Evolutionary conservation across 192 early-diverging fungal genomes (phyloP).

Genomic region (Podila verticillata): DNA sequence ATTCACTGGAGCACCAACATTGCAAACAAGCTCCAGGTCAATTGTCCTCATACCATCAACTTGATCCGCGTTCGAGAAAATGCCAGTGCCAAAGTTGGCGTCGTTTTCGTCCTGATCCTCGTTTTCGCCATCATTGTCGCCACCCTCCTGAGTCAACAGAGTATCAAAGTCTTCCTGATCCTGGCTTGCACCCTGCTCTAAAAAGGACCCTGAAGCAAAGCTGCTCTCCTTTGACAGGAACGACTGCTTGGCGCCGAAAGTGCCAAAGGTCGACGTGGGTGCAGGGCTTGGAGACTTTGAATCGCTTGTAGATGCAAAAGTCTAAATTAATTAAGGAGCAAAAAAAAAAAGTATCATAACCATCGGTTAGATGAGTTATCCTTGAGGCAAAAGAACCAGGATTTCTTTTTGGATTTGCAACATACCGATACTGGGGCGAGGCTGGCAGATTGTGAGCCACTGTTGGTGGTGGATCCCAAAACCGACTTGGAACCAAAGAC

Average conservation of each 20-base stretch:
- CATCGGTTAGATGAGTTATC: neutral
- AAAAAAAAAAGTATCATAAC: neutral
- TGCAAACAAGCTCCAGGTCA: no score
- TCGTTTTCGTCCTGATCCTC: conserved; percentile 15
- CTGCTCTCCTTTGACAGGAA: conserved; percentile 31
- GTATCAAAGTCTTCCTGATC: conserved; percentile 35
- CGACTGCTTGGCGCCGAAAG: conserved; percentile 33
- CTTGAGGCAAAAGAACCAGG: neutral
- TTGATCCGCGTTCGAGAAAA: conserved; percentile 38
- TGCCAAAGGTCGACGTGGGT: conserved; percentile 8
- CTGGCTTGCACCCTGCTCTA: conserved; percentile 12
- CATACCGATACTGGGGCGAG: no score
- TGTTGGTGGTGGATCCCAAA: conserved; percentile 20
- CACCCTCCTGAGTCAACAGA: conserved; percentile 29
- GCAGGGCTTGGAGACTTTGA: conserved; percentile 1
- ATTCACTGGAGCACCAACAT: no score
- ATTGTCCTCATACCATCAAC: conserved; percentile 24
- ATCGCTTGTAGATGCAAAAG: conserved; percentile 3
- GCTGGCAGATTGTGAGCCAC: neutral
- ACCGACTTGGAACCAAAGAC: conserved; percentile 39
- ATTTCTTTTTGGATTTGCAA: no score
- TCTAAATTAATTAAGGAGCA: neutral
- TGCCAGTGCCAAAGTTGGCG: conserved; percentile 22
- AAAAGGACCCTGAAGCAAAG: conserved; percentile 32
- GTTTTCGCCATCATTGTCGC: conserved; percentile 13